Conservation (phyloP, 306 rosid genomes). For the Morella rubra region DNA sequence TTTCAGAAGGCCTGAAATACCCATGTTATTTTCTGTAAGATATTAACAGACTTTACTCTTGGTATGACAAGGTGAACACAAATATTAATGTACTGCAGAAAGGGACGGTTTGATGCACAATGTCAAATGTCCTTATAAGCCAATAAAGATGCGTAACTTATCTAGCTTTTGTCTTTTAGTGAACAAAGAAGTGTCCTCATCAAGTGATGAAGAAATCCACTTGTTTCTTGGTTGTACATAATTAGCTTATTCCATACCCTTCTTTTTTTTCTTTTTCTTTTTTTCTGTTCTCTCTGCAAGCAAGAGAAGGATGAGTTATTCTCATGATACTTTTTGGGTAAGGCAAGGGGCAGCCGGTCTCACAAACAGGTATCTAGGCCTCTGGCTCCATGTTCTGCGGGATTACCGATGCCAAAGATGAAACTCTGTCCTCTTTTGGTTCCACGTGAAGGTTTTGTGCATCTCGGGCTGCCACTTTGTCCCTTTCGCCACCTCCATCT, state of each 20-base stretch:
- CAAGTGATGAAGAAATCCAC: constrained; percentile 22
- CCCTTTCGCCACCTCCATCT: too few species aligned
- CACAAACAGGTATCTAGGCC: too few species aligned
- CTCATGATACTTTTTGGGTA: too few species aligned
- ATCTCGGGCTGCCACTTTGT: too few species aligned
- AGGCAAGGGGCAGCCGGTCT: too few species aligned
- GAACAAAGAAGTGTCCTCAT: constrained; percentile 20
- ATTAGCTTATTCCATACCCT: constrained; percentile 20
- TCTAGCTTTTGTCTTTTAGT: constrained; percentile 19
- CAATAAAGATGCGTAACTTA: constrained; percentile 14
- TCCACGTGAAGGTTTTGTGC: too few species aligned
- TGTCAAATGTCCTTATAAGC: background rate
- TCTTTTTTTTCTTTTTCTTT: too few species aligned
- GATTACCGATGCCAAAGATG: too few species aligned
- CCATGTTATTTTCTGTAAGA: constrained; percentile 2
- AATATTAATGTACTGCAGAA: background rate
- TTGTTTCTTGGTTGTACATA: constrained; percentile 33
- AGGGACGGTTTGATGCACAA: constrained; percentile 7
- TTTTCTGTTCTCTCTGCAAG: too few species aligned
- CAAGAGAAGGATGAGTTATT: too few species aligned
- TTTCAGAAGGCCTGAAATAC: background rate
- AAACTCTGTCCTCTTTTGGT: too few species aligned
- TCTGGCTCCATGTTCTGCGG: too few species aligned
- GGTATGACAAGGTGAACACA: background rate
- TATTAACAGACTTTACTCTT: constrained; percentile 7